Evolutionary conservation across 371 early-diverging fungal species (phyloP).

Genomic region (Mucor lusitanicus): DNA sequence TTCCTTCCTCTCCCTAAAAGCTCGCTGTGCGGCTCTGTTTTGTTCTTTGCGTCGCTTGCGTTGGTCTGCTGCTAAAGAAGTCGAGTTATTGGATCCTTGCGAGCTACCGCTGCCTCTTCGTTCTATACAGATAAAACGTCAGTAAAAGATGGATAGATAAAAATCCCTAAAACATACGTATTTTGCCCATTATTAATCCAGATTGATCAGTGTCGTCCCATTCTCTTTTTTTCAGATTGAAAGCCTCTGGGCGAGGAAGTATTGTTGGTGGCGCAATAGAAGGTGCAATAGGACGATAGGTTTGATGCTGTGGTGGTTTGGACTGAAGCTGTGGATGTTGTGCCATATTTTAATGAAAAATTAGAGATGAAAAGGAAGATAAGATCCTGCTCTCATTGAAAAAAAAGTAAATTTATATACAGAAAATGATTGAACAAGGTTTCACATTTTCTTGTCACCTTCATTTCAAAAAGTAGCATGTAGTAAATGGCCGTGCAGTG

Average conservation of each 20-base stretch:
- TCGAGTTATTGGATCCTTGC: slow-evolving; percentile 1
- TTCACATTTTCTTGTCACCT: neutral
- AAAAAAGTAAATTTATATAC: neutral
- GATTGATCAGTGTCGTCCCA: slow-evolving; percentile 8
- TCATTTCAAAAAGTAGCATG: neutral
- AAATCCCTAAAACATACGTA: neutral
- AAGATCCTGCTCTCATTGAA: neutral
- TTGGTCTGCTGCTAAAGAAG: slow-evolving; percentile 25
- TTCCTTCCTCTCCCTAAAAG: slow-evolving; percentile 77
- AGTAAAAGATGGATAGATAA: neutral
- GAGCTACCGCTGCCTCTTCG: slow-evolving; percentile 11
- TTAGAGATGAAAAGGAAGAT: neutral
- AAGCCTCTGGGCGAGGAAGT: slow-evolving; percentile 14
- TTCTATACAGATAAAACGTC: neutral
- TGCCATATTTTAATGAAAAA: neutral
- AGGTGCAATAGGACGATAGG: slow-evolving; percentile 27
- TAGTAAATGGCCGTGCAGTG: neutral
- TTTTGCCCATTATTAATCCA: neutral
- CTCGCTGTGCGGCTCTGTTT: slow-evolving; percentile 78
- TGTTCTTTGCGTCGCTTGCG: slow-evolving; percentile 72
- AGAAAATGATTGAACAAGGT: neutral
- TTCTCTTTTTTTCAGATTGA: slow-evolving; percentile 12
- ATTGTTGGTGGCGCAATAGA: slow-evolving; percentile 12
- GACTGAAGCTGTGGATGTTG: neutral
- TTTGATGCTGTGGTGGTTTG: neutral